Conservation (phyloP, 2,329 filamentous ascomycete species). For the Sclerotinia borealis region DNA sequence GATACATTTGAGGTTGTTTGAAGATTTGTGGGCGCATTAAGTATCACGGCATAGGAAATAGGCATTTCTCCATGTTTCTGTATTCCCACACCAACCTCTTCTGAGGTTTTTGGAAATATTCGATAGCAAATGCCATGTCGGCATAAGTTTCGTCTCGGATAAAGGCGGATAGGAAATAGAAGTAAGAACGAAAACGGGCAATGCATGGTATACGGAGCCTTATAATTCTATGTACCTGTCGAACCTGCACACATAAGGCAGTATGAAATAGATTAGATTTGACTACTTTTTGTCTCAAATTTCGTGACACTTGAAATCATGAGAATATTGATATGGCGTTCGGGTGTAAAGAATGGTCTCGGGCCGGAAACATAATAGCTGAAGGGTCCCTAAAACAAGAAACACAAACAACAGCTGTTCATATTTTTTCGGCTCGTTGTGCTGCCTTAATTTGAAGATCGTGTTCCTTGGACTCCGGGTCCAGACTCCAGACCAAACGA, state of each 20-base stretch:
- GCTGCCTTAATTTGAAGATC: not conserved
- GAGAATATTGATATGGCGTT: not conserved
- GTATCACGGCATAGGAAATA: not conserved
- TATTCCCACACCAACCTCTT: not conserved
- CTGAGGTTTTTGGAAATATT: not conserved
- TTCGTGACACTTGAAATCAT: not conserved
- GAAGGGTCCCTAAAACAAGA: not conserved
- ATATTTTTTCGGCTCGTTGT: not conserved
- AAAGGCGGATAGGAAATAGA: not conserved
- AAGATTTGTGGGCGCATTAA: not conserved
- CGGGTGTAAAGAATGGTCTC: not conserved
- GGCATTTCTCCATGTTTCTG: not conserved
- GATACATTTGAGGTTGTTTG: not conserved
- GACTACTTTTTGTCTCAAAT: not conserved
- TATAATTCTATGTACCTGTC: not conserved
- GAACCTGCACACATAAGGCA: not conserved
- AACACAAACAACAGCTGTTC: not conserved
- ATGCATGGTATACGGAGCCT: not conserved
- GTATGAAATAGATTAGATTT: conserved; percentile 1
- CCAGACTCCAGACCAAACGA: not conserved
- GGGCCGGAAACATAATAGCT: not conserved
- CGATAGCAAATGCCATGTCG: not conserved
- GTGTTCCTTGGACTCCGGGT: not conserved
- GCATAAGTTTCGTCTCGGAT: not conserved
- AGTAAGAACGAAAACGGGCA: not conserved